A percentile compares a stretch with the other conserved stretches of the same genome.
phyloP scores from a whole-genome alignment of 176 grass and related monocot genomes.

The Eleusine coracana region DNA sequence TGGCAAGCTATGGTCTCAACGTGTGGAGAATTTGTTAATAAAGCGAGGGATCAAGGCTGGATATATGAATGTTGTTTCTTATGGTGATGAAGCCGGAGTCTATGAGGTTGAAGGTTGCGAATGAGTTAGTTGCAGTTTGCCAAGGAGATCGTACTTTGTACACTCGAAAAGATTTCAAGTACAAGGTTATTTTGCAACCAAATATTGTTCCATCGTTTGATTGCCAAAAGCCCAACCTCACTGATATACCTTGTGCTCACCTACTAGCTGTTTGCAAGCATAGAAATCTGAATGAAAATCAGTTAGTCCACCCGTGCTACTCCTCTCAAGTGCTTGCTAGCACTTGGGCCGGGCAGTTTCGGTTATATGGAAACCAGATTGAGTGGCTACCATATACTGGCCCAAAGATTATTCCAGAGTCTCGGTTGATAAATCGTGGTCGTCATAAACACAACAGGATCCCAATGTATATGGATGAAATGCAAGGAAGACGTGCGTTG shows the following conservation, averaged over 20 bases:
- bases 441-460: neutral
- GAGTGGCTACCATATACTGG: slow-evolving; percentile 1
- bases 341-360: neutral
- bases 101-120: too few species aligned
- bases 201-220: neutral
- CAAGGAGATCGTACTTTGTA: too few species aligned
- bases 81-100: too few species aligned
- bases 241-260: neutral
- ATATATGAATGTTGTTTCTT: too few species aligned
- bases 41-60: too few species aligned
- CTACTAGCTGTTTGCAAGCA: neutral
- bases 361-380: neutral
- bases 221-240: neutral
- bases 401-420: neutral
- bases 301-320: neutral
- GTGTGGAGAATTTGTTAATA: too few species aligned
- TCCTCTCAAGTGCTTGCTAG: neutral
- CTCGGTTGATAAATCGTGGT: neutral
- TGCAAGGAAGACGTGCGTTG: too few species aligned
- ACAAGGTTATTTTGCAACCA: neutral
- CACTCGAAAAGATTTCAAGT: neutral
- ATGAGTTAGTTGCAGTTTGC: too few species aligned
- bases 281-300: neutral
- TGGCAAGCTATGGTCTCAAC: neutral
- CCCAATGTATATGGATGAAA: neutral